Evolutionary conservation across 306 rosid species (phyloP), one percentile per base, ranked within the genome.

Genomic region (Cucurbita pepo): DNA sequence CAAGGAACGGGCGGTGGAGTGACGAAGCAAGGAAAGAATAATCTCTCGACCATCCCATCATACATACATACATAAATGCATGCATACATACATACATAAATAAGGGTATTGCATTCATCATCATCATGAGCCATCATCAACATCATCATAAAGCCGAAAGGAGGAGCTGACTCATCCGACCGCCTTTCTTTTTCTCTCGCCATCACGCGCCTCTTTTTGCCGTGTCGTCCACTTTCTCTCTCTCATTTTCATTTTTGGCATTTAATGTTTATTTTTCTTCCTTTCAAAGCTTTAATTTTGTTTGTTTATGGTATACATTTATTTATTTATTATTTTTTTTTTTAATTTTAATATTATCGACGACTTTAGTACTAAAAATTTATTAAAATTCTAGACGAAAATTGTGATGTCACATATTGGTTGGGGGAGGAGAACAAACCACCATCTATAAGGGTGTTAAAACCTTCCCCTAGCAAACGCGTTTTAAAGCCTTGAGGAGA

Each of bases 1-100:
- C 22, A 75, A 60, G 30, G 77, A 19, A 18, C 41, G 56, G 47
- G 64, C 81, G 85, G 79, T 82, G 74, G 81, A 81, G 87, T 73
- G 4, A 73, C 44, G 15, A 82, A 69, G 77, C 75, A 75, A 80
- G 58, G 75, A 79, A 77, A 59, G 87, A 81, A 83, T 75, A 77
- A 64, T 74, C 71, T 4, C 8, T 14, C 14, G 0, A 50, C 54
- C 54, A 50, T 14, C 54, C 54, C 69, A 5, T 36, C 34, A 37
- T 48, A 52, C 61, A 53, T 52, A 60, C 61, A 36, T 8, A 6
- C 11, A 16, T 19, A 55, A 11, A 15, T 62, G 7, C 18, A 41
- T 63, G 1, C 13, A 61, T 62, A 3, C 44, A 58, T 61, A 5
- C 10, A 62, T 63, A 6, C 34, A 30, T 30, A 30, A 3, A 30